Evolutionary conservation across 2,329 filamentous ascomycete genomes (phyloP), one percentile per base, ranked within the genome.

Genomic region (Trichoderma asperellum): DNA sequence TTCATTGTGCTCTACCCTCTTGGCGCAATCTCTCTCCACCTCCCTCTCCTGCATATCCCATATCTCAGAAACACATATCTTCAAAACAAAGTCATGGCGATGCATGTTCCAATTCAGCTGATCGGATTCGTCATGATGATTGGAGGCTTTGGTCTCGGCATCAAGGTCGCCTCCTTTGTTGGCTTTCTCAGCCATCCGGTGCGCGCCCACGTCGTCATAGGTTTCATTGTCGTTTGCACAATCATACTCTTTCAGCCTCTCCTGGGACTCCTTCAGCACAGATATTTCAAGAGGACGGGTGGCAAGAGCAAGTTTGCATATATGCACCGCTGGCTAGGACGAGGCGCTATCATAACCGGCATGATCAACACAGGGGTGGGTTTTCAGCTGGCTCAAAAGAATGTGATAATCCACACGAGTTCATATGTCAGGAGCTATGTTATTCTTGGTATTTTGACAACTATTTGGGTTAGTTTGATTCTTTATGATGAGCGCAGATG

Each of bases 261-360:
- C 24, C 27, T 66, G 12, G 63, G 63, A 2, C 35, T 66, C 14
- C 34, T 66, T 29, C 63, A 66, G 29, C 63, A 66, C 14, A n/a
- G 63, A 4, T n/a, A 58, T 18, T 66, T 58, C 12, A 66, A 66
- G 53, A 58, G 29, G 16, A 66, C 63, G 14, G 63, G 63, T 6
- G 32, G 63, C n/a, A 66, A 66, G 53, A 66, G 63, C 53, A 66
- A 47, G 18, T 66, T 66, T 5, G 63, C 63, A 8, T 66, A 57
- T n/a, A 18, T 58, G n/a, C 63, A 66, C 29, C 63, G 63, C 53
- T 66, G 63, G 63, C 34, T 66, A 34, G 63, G 63, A 32, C 63
- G 53, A 2, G 40, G 21, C 14, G 35, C 63, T 2, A 47, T 66
- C 10, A 6, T 66, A 14, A 32, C 47, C 5, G 63, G 63, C 29